phyloP scores from a whole-genome alignment of 176 grass and related monocot genomes.

The Juncus effusus region DNA sequence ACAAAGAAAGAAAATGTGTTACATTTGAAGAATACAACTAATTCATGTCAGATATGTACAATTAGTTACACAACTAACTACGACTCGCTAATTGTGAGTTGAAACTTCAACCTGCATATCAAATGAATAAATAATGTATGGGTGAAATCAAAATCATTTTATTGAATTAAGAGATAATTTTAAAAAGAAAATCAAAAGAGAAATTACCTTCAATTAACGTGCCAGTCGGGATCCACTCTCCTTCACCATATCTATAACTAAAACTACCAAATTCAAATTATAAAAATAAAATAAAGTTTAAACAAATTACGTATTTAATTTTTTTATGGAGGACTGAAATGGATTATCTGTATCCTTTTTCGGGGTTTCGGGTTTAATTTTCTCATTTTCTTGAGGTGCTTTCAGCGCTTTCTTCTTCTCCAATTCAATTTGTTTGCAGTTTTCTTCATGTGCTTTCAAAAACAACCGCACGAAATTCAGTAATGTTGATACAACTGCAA shows the following conservation, averaged over 20 bases:
- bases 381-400: slow-evolving; percentile 71
- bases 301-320: background rate
- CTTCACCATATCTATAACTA: background rate
- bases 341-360: slow-evolving; percentile 25
- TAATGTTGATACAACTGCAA: slow-evolving; percentile 74
- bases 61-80: too few species aligned
- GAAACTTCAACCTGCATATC: too few species aligned
- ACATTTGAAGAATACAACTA: too few species aligned
- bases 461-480: slow-evolving; percentile 82
- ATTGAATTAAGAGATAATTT: slow-evolving; percentile 6
- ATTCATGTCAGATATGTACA: too few species aligned
- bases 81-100: too few species aligned
- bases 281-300: slow-evolving; percentile 19
- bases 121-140: too few species aligned
- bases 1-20: too few species aligned
- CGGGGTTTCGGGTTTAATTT: slow-evolving; percentile 34
- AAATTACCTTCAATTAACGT: slow-evolving; percentile 26
- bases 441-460: slow-evolving; percentile 77
- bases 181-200: background rate
- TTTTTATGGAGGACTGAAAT: background rate
- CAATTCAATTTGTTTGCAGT: slow-evolving; percentile 72
- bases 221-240: too few species aligned
- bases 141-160: too few species aligned
- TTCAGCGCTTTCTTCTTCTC: slow-evolving; percentile 92
- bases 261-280: background rate